These are phyloP conservation scores for Scheffersomyces stipitis DNA, from an alignment of 805 yeast species.

Conservation along the genomic window DNA sequence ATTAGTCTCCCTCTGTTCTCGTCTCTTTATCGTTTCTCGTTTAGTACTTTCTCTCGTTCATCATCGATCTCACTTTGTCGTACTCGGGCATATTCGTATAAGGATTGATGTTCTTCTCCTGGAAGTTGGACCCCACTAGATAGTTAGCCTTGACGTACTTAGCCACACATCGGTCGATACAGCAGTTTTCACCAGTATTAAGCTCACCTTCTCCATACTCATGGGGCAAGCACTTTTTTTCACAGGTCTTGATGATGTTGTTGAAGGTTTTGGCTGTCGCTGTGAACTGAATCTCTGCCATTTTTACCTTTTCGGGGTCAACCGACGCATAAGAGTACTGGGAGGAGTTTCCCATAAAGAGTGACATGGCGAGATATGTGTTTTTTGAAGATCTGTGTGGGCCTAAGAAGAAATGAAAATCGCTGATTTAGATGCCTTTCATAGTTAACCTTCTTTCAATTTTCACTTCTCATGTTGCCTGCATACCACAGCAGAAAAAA, in stretches of 20 bases:
- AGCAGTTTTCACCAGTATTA: constrained; percentile 78
- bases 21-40: too few species aligned
- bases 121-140: constrained; percentile 55
- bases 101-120: constrained; percentile 44
- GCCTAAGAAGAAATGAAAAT: neutral
- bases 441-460: neutral
- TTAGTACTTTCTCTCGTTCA: too few species aligned
- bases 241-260: constrained; percentile 61
- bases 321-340: constrained; percentile 47
- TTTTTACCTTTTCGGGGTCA: constrained; percentile 56
- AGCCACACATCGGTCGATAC: constrained; percentile 83
- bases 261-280: constrained; percentile 48
- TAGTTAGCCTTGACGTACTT: constrained; percentile 78
- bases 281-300: constrained; percentile 67
- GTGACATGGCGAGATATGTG: constrained; percentile 49
- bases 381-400: neutral
- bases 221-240: constrained; percentile 76
- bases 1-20: too few species aligned
- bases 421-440: too few species aligned
- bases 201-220: constrained; percentile 84
- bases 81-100: constrained; percentile 43
- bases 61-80: constrained; percentile 17
- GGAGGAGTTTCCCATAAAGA: constrained; percentile 52
- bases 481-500: too few species aligned
- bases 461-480: neutral